These are phyloP conservation scores for Lophium mytilinum DNA, from an alignment of 495 filamentous ascomycete genomes.

Conservation along the genomic window DNA sequence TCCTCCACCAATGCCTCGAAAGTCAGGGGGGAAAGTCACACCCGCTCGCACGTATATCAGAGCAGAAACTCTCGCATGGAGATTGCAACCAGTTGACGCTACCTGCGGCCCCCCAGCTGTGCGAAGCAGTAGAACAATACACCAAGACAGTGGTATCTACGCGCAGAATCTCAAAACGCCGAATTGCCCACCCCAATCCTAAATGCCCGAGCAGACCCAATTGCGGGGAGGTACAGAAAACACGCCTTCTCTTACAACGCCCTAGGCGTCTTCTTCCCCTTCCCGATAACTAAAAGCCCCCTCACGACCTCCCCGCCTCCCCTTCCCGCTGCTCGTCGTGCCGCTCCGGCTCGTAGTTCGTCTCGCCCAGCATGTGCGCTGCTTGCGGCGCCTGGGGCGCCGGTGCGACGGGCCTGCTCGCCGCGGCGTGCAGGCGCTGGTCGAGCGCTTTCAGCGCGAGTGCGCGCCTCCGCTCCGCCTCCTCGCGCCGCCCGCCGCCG, in stretches of 20 bases:
- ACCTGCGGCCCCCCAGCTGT: too few species aligned
- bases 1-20: too few species aligned
- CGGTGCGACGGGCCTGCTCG: slow-evolving; percentile 26
- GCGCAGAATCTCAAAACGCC: not conserved
- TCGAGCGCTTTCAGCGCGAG: slow-evolving; percentile 86
- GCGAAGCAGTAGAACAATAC: not conserved
- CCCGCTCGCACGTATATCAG: too few species aligned
- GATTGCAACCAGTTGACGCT: too few species aligned
- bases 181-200: not conserved
- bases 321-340: slow-evolving; percentile 7
- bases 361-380: slow-evolving; percentile 23
- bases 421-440: slow-evolving; percentile 79
- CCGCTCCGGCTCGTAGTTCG: slow-evolving; percentile 23
- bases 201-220: not conserved
- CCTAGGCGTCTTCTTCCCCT: too few species aligned
- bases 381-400: slow-evolving; percentile 6
- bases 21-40: too few species aligned
- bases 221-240: not conserved
- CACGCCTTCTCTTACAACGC: not conserved
- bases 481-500: slow-evolving; percentile 59
- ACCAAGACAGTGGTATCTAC: slow-evolving; percentile 1
- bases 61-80: too few species aligned
- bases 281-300: not conserved
- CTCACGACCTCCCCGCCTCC: not conserved
- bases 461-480: slow-evolving; percentile 83